These are phyloP conservation scores for Nadsonia fulvescens DNA, from an alignment of 805 yeast species.

Conservation along the genomic window DNA sequence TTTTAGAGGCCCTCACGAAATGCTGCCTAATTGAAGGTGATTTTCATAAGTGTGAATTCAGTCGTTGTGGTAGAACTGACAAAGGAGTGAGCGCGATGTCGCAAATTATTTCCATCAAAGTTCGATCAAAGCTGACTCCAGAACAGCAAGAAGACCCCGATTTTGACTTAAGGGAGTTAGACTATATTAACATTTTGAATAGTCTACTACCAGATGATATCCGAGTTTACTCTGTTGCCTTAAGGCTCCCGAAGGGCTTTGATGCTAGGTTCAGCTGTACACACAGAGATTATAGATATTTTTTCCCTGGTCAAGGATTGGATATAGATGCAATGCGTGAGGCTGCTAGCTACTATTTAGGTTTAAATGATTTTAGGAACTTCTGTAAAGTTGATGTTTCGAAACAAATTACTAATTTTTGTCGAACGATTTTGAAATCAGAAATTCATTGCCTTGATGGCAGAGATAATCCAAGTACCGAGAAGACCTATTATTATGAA, in stretches of 20 bases:
- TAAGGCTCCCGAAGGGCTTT: constrained; percentile 67
- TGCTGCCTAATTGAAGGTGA: constrained; percentile 15
- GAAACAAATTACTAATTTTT: constrained; percentile 70
- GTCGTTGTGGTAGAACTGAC: constrained; percentile 91
- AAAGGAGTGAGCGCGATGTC: constrained; percentile 95
- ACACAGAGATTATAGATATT: constrained; percentile 72
- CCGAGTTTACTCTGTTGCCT: constrained; percentile 59
- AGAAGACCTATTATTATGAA: constrained; percentile 49
- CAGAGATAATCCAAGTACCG: constrained; percentile 8
- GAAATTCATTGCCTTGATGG: constrained; percentile 23
- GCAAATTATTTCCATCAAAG: constrained; percentile 69
- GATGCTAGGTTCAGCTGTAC: constrained; percentile 87
- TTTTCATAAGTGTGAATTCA: constrained; percentile 49
- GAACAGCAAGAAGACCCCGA: constrained; percentile 43
- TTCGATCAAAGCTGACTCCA: constrained; percentile 46
- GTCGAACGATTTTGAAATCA: constrained; percentile 41
- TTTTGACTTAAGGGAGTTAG: constrained; percentile 51
- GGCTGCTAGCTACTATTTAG: constrained; percentile 47
- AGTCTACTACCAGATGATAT: constrained; percentile 67
- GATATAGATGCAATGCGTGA: constrained; percentile 48
- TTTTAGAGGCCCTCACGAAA: constrained; percentile 51
- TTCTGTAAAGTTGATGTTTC: constrained; percentile 91
- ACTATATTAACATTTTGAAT: constrained; percentile 60
- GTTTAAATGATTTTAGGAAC: constrained; percentile 81
- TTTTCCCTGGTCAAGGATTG: constrained; percentile 32